Evolutionary conservation across 768 basidiomycete genomes (phyloP), one percentile per base, ranked within the genome.

Genomic region (Lentinula edodes): DNA sequence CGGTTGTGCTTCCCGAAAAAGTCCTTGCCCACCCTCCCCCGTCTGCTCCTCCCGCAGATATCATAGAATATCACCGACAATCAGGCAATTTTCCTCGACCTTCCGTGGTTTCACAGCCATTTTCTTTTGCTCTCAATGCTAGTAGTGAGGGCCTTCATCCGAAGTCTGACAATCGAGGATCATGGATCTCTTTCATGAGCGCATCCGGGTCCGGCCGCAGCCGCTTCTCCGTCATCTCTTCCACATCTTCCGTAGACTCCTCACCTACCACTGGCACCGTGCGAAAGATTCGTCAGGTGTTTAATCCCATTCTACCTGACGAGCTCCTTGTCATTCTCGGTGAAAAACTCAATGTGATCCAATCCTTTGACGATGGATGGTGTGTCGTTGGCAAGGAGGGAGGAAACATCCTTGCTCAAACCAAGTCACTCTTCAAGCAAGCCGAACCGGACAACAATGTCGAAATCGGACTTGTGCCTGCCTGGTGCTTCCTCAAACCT

Each of bases 281-380:
- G 28, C 83, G 84, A 65, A 83, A 82, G 71, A 60, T 63, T 34
- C 83, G 80, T 36, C 89, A 90, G 67, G 58, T 81, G 2, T 92
- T 90, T 69, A 77, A 74, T 58, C 86, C 90, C 7, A 79, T 89
- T 23, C 82, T 92, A 2, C 86, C 89, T 0, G 90, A 93, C 71
- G 90, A 93, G 69, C 76, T 92, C 32, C 73, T 85, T 38, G 62
- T 89, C 62, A 69, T 76, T 38, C 66, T 78, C 12, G 86, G 87
- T 42, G 89, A 93, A 69, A 75, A 75, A 39, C 72, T 92, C 45
- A 82, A 80, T 1, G 73, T 91, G 34, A 76, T 90, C 3, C 82
- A 83, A 62, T 83, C 83, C 5, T 89, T 86, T 66, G 87, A 91
- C 62, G 90, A 92, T 61, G 90, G 89, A 1, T 93, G 90, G 90